Evolutionary conservation across 306 rosid genomes (phyloP).

Genomic region (Sindora glabra): DNA sequence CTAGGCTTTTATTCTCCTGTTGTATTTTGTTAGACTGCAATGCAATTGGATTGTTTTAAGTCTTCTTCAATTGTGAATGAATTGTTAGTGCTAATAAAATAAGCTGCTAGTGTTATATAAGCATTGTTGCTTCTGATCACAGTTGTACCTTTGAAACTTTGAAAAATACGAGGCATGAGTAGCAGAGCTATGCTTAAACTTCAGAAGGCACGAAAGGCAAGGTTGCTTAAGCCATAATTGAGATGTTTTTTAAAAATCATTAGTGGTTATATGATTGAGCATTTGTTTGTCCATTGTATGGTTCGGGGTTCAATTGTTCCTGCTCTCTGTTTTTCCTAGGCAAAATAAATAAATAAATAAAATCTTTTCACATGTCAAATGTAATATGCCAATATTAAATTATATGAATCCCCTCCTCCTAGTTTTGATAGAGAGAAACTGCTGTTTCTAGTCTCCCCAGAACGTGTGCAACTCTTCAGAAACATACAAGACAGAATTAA

Average conservation of each 20-base stretch:
- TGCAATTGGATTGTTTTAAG: background rate
- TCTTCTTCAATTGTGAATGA: background rate
- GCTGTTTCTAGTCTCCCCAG: too few relatives aligned
- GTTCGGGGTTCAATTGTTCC: too few relatives aligned
- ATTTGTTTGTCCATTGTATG: too few relatives aligned
- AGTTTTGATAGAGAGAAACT: too few relatives aligned
- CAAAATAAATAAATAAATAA: too few relatives aligned
- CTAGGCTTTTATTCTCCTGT: background rate
- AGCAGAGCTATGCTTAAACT: background rate
- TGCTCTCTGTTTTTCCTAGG: too few relatives aligned
- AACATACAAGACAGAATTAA: too few relatives aligned
- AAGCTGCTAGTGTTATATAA: background rate
- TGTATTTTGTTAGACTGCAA: background rate
- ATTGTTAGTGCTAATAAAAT: background rate
- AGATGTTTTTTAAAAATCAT: background rate
- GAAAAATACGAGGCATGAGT: background rate
- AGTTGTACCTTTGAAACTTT: constrained; percentile 5
- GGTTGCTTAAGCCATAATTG: background rate
- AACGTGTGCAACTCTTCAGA: too few relatives aligned
- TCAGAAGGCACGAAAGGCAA: background rate
- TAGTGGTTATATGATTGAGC: too few relatives aligned
- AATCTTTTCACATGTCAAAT: too few relatives aligned
- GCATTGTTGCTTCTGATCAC: background rate
- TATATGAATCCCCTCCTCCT: too few relatives aligned
- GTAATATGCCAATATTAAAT: too few relatives aligned